A percentile compares a stretch with the other conserved stretches of the same genome.
These are phyloP conservation scores for Coniochaeta hoffmannii DNA, from an alignment of 2,329 filamentous ascomycete genomes.

Conservation along the genomic window DNA sequence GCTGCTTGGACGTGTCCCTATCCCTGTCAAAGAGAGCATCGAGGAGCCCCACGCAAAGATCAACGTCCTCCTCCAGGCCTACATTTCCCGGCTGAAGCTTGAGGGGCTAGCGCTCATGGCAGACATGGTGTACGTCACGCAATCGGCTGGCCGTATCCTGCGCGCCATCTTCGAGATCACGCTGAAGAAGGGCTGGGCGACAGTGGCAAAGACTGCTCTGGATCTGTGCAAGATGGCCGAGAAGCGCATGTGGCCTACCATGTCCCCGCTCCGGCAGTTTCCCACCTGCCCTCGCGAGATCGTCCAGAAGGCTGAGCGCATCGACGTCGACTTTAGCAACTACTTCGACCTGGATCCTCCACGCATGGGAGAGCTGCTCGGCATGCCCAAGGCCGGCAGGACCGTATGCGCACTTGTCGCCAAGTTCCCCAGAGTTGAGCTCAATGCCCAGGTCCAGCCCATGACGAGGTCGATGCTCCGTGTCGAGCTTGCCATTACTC, in stretches of 20 bases:
- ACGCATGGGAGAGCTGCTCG: slow-evolving; percentile 89
- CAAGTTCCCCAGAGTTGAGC: slow-evolving; percentile 88
- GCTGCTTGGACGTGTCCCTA: slow-evolving; percentile 79
- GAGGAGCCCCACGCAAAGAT: slow-evolving; percentile 97
- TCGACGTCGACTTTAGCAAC: slow-evolving; percentile 85
- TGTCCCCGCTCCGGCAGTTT: slow-evolving; percentile 93
- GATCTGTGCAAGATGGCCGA: slow-evolving; percentile 99
- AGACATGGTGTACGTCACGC: slow-evolving; percentile 96
- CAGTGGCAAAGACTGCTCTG: slow-evolving; percentile 83
- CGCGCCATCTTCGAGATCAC: slow-evolving; percentile 95
- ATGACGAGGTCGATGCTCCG: slow-evolving; percentile 90
- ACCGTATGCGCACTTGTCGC: slow-evolving; percentile 79
- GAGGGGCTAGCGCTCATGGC: slow-evolving; percentile 95
- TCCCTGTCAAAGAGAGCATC: slow-evolving; percentile 95
- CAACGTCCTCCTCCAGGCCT: slow-evolving; percentile 93
- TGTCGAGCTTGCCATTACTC: slow-evolving; percentile 83
- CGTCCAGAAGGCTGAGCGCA: slow-evolving; percentile 84
- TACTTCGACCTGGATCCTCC: slow-evolving; percentile 97
- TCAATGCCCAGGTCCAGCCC: slow-evolving; percentile 90
- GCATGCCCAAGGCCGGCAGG: slow-evolving; percentile 80
- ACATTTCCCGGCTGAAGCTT: slow-evolving; percentile 88
- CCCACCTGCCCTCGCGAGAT: slow-evolving; percentile 75
- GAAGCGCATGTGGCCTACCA: slow-evolving; percentile 99
- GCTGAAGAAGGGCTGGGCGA: slow-evolving; percentile 94
- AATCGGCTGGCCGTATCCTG: slow-evolving; percentile 92